A percentile compares a stretch with the other conserved stretches of the same genome.
Conservation (phyloP, 305 asterid species). For the Fraxinus baroniana region DNA sequence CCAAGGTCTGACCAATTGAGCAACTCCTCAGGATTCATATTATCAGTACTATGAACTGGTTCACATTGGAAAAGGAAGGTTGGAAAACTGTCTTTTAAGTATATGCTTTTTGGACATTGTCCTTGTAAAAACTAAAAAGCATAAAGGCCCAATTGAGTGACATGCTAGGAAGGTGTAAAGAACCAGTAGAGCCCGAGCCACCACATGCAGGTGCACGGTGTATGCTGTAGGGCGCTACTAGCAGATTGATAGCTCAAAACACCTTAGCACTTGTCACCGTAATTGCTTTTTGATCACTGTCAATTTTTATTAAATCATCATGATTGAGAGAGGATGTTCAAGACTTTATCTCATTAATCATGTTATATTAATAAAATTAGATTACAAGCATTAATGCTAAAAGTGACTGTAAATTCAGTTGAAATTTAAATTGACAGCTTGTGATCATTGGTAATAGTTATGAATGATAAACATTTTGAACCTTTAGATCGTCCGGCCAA, state of each 20-base stretch:
- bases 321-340: not conserved
- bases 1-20: too few relatives aligned
- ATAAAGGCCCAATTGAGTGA: not conserved
- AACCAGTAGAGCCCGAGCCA: not conserved
- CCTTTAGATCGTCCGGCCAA: not conserved
- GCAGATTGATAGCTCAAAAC: not conserved
- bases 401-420: not conserved
- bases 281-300: not conserved
- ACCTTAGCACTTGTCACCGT: not conserved
- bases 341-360: not conserved
- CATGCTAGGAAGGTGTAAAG: not conserved
- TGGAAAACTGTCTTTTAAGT: not conserved
- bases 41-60: not conserved
- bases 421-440: not conserved
- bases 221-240: not conserved
- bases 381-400: not conserved
- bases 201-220: not conserved
- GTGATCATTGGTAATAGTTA: not conserved
- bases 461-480: not conserved
- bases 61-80: not conserved
- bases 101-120: not conserved
- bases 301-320: not conserved
- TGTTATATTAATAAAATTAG: not conserved
- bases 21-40: too few relatives aligned
- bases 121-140: not conserved